Base-by-base conservation (phyloP, 306 rosid species). In the Gillenia trifoliata region DNA sequence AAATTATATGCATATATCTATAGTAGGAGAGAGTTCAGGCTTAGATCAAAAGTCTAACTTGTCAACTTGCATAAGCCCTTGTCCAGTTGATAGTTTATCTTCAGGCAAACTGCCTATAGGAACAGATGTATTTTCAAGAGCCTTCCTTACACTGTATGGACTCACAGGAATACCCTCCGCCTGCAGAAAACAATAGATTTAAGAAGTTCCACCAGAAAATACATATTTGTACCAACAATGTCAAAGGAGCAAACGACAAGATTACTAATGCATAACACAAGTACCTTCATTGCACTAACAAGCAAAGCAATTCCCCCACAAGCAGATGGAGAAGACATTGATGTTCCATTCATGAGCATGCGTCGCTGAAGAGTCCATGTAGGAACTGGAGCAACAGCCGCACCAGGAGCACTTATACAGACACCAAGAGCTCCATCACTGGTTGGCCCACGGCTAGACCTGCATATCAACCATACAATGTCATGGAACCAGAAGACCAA, bases 381-480 rank as follows among this genome's bases (percentile, higher is more conserved):
- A 61, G 99, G 99, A 81, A 94, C 99, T 50, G 97, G 96, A 81
- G 99, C 97, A 81, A 94, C 93, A 83, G 99, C 99, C 33, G 96
- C 97, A 45, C 99, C 99, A 52, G 99, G 99, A 78, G 99, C 99
- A 67, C 99, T 94, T 74, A 94, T 68, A 83, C 85, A 80, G 77
- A 94, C 96, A 76, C 97, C 99, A 77, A 94, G 87, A 79, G 92
- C 96, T 82, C 99, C 99, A 82, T 94, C 99, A 47, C 96, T 88
- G 3, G 99, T 86, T 75, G 99, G 99, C 65, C 99, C 99, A 79
- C 99, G 91, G 86, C 99, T 94, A 74, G 99, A 94, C 99, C 99
- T 94, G 87, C 76, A 84, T 71, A 66, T 55, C 70, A 70, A 69
- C 74, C 29, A 55, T 77, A 45, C 25, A 20, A 36, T 76, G 9